Evolutionary conservation across 495 filamentous ascomycete genomes (phyloP).

Genomic region (Penicillium angulare): DNA sequence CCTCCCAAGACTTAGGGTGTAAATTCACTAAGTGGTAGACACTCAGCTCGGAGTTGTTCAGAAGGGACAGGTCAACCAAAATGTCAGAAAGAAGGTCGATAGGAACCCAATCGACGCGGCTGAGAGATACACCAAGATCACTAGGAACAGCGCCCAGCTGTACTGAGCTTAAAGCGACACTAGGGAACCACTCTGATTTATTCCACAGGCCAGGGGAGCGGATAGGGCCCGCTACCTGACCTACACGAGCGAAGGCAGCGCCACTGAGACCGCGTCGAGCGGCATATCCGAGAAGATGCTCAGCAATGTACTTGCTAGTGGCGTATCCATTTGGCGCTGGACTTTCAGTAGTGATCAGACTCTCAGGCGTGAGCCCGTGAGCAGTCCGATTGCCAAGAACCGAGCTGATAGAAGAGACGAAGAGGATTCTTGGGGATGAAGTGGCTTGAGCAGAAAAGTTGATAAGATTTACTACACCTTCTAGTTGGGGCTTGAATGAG

Average conservation of each 20-base stretch:
- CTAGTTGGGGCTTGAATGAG: constrained; percentile 31
- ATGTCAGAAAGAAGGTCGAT: constrained; percentile 41
- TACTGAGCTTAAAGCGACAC: constrained; percentile 18
- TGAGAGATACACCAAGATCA: constrained; percentile 24
- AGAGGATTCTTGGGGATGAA: constrained; percentile 45
- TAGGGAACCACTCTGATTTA: constrained; percentile 33
- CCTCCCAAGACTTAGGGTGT: constrained; percentile 4
- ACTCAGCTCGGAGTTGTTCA: neutral
- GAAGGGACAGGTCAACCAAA: constrained; percentile 2
- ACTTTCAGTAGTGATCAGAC: constrained; percentile 2
- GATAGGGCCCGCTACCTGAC: constrained; percentile 53
- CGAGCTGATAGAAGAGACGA: constrained; percentile 54
- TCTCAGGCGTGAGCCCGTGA: constrained; percentile 9
- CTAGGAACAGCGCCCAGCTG: constrained; percentile 15
- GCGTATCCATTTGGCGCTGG: constrained; percentile 42
- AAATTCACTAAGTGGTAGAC: constrained; percentile 12
- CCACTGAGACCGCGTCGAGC: constrained; percentile 31
- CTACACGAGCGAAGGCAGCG: constrained; percentile 48
- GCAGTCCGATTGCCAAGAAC: constrained; percentile 10
- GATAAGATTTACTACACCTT: constrained; percentile 49
- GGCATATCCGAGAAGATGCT: constrained; percentile 50
- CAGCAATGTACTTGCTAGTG: constrained; percentile 54
- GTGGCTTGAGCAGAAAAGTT: constrained; percentile 43
- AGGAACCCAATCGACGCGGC: constrained; percentile 54
- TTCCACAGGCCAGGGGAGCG: constrained; percentile 28